Conservation (phyloP, 106 monocot genomes). For the Gastrodia elata region DNA sequence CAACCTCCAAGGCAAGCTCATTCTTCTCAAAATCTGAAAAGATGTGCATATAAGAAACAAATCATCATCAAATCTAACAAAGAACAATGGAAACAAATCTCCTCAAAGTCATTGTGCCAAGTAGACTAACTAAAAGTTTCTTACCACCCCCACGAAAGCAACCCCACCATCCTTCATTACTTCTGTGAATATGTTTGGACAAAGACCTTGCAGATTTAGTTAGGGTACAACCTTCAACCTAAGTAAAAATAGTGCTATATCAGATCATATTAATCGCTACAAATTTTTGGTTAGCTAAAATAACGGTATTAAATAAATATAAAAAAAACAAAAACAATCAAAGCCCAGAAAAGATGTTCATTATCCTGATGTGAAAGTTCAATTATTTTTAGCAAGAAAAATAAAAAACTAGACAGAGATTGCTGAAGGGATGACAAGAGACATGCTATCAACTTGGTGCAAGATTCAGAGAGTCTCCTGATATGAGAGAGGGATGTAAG, state of each 20-base stretch:
- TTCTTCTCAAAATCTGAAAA: slow-evolving; percentile 69
- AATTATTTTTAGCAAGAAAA: no score
- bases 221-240: slow-evolving; percentile 64
- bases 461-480: no score
- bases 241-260: slow-evolving; percentile 6
- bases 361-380: no score
- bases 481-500: no score
- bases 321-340: slow-evolving; percentile 7
- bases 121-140: background rate
- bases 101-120: background rate
- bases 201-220: slow-evolving; percentile 82
- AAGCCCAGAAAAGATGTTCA: no score
- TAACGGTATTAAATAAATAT: background rate
- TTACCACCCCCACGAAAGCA: slow-evolving; percentile 58
- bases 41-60: background rate
- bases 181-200: slow-evolving; percentile 77
- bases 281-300: background rate
- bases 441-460: no score
- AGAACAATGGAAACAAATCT: background rate
- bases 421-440: no score
- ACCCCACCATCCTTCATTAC: slow-evolving; percentile 81
- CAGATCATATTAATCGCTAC: background rate
- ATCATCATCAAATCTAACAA: background rate
- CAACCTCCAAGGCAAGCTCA: slow-evolving; percentile 36
- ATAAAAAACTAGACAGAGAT: no score